Evolutionary conservation across 495 filamentous ascomycete genomes (phyloP).

Genomic region (Lasiosphaeria ovina): DNA sequence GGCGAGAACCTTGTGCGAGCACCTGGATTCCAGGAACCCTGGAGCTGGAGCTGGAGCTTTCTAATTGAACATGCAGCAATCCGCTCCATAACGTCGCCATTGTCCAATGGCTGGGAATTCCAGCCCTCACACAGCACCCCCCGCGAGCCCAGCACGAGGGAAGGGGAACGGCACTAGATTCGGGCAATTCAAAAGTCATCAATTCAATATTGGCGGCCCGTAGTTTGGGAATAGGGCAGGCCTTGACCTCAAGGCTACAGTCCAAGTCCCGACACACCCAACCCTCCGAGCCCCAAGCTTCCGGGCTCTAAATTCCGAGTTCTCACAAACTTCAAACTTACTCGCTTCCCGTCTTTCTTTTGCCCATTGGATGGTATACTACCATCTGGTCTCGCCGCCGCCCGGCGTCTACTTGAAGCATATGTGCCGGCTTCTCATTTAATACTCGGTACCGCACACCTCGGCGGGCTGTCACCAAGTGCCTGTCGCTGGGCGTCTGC

Average conservation of each 20-base stretch:
- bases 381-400: no score
- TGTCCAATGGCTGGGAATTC: constrained; percentile 21
- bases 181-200: constrained; percentile 18
- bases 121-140: constrained; percentile 17
- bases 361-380: no score
- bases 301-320: background rate
- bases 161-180: constrained; percentile 24
- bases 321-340: no score
- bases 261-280: background rate
- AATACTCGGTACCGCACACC: no score
- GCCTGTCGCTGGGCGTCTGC: no score
- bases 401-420: no score
- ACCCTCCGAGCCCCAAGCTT: background rate
- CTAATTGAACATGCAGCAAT: constrained; percentile 24
- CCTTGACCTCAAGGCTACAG: no score
- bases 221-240: constrained; percentile 11
- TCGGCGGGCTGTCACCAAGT: no score
- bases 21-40: constrained; percentile 18
- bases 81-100: constrained; percentile 8
- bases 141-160: constrained; percentile 24
- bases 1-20: constrained; percentile 18
- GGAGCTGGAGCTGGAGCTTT: constrained; percentile 13
- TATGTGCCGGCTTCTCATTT: no score
- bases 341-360: no score
- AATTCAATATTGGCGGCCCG: constrained; percentile 17